Evolutionary conservation across 73 alveolate species (phyloP).

Genomic region (Breviolum minutum): DNA sequence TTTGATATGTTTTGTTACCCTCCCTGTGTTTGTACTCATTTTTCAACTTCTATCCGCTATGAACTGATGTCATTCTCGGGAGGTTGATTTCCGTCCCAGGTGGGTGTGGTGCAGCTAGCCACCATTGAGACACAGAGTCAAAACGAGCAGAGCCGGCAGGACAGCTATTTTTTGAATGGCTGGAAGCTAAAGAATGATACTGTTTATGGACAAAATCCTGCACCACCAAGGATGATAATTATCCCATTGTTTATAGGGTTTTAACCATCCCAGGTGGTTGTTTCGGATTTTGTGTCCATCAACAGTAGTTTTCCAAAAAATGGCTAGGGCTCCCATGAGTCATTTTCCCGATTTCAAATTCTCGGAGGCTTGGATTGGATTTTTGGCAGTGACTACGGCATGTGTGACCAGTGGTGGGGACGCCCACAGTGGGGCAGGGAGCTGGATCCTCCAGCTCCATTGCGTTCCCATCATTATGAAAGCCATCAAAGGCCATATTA

Average conservation of each 20-base stretch:
- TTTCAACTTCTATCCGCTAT: too few relatives aligned
- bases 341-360: too few relatives aligned
- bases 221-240: too few relatives aligned
- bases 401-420: conserved; percentile 58
- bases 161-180: background rate
- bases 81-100: background rate
- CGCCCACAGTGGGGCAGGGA: background rate
- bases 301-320: background rate
- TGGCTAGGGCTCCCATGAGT: background rate
- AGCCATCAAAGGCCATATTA: too few relatives aligned
- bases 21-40: too few relatives aligned
- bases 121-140: conserved; percentile 42
- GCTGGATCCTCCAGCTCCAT: background rate
- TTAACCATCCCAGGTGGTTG: too few relatives aligned
- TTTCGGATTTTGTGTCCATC: too few relatives aligned
- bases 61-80: too few relatives aligned
- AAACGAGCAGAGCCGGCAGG: conserved; percentile 23
- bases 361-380: conserved; percentile 72
- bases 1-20: background rate
- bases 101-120: conserved; percentile 90
- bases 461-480: too few relatives aligned
- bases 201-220: too few relatives aligned
- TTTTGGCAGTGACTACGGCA: conserved; percentile 52
- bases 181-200: background rate
- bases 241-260: too few relatives aligned